Percentiles rank a stretch among this genome's conserved stretches.
Conservation (phyloP, 345 rosid species). For the Lenwebbia sp. region DNA sequence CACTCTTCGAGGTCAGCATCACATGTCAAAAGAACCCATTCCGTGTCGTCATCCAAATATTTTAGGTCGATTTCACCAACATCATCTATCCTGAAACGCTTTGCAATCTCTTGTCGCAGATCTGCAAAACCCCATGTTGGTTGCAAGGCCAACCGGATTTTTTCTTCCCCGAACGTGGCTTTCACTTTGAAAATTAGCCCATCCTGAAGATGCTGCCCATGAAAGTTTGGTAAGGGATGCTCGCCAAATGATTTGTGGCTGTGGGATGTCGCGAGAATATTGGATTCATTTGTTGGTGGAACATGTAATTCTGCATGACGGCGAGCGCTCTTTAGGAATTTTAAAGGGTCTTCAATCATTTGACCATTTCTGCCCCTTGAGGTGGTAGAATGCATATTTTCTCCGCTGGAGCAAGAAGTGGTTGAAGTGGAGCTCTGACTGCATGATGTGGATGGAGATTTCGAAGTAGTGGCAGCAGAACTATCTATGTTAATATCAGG, state of each 20-base stretch:
- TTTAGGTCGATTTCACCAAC: conserved; percentile 33
- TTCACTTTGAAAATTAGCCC: conserved; percentile 37
- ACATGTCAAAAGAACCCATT: conserved; percentile 72
- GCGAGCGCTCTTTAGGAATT: conserved; percentile 32
- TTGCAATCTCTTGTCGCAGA: conserved; percentile 46
- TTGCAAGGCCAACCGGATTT: conserved; percentile 47
- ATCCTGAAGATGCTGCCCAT: conserved; percentile 8
- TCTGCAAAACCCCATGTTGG: conserved; percentile 39
- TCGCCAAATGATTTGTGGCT: conserved; percentile 47
- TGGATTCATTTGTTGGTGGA: conserved; percentile 27
- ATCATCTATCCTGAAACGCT: conserved; percentile 41
- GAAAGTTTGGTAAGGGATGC: background rate
- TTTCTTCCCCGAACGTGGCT: conserved; percentile 56
- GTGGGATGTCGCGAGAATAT: conserved; percentile 36
- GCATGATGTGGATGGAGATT: conserved; percentile 59
- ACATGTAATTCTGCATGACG: conserved; percentile 38
- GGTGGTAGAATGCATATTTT: conserved; percentile 21
- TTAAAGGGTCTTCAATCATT: conserved; percentile 14
- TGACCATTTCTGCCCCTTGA: conserved; percentile 4
- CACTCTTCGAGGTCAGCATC: conserved; percentile 84
- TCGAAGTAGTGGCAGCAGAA: conserved; percentile 27
- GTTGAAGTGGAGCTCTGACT: conserved; percentile 75
- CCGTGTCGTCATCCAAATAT: conserved; percentile 63
- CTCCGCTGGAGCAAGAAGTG: conserved; percentile 48
- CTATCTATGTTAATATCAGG: background rate